Base-by-base conservation (phyloP, 2,329 filamentous ascomycete species). In the Trichoderma harzianum region DNA sequence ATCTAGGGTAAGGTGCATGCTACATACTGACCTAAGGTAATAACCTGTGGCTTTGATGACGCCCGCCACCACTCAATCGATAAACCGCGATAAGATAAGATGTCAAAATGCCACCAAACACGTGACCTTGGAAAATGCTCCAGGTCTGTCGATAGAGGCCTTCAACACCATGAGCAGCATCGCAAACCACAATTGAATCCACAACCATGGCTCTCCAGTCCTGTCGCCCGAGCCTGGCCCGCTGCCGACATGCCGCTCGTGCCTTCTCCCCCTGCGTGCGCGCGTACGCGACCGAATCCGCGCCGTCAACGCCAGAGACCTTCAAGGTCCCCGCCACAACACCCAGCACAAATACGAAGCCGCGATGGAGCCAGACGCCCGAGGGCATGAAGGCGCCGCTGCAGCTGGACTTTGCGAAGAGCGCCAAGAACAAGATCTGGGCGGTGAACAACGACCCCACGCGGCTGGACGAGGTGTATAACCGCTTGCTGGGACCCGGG, bases 381-480 rank as follows among this genome's bases (percentile, higher is more conserved):
- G 83, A 87, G 74, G 84, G 83, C 71, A 92, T 93, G 86, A 93
- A 91, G 82, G 91, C 91, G 5, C 89, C 90, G 1, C 88, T 93
- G 84, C 90, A 82, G 75, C 87, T 86, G 79, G 89, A 84, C 83
- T 86, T 83, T 75, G 86, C 84, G 78, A 89, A 83, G 82, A 84
- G 85, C 77, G 88, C 84, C 68, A 80, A 76, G 73, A 86, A 82
- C 76, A 87, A 85, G 74, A 78, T 80, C 78, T 95, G 89, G 88
- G 79, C 79, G 76, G 90, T 94, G 80, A 98, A 98, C 82, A 86
- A 88, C 24, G 90, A 95, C 78, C 93, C 93, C 11, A 86, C 84
- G 75, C 86, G 86, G 78, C 85, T 99, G 70, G 92, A 98, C 80
- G 85, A 88, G 63, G 92, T 94, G 81, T 97, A 98, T 81, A 86